Conservation (phyloP, 192 early-diverging fungal genomes). For the Entrophospora sp. region DNA sequence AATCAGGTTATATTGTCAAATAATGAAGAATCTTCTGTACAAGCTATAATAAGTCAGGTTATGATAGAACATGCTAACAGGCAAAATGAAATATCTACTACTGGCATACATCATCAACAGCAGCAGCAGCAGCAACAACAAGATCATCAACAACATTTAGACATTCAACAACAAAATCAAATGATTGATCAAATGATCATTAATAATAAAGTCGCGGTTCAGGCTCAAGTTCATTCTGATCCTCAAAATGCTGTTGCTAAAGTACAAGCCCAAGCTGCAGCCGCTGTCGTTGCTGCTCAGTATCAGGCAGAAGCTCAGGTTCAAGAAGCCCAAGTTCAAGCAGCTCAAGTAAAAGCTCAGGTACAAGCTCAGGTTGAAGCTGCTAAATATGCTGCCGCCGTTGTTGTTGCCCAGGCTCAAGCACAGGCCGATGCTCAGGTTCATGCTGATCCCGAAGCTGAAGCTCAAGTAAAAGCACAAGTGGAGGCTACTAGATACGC, state of each 20-base stretch:
- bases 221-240: neutral
- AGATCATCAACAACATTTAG: slow-evolving; percentile 2
- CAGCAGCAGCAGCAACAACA: no score
- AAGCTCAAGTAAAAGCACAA: neutral
- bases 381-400: neutral
- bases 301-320: slow-evolving; percentile 8
- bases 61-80: no score
- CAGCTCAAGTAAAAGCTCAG: neutral
- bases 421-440: neutral
- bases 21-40: no score
- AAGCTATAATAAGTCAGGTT: no score
- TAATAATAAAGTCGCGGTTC: neutral
- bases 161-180: neutral
- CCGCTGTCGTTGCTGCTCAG: neutral
- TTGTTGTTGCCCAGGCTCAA: neutral
- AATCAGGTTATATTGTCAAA: no score
- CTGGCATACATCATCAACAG: no score
- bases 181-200: neutral
- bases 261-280: neutral
- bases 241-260: no score
- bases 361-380: slow-evolving; percentile 1
- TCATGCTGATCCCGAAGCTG: neutral
- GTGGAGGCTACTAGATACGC: neutral
- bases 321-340: neutral
- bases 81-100: no score